Evolutionary conservation across 345 rosid species (phyloP), one percentile per base, ranked within the genome.

Genomic region (Camelina hispida): DNA sequence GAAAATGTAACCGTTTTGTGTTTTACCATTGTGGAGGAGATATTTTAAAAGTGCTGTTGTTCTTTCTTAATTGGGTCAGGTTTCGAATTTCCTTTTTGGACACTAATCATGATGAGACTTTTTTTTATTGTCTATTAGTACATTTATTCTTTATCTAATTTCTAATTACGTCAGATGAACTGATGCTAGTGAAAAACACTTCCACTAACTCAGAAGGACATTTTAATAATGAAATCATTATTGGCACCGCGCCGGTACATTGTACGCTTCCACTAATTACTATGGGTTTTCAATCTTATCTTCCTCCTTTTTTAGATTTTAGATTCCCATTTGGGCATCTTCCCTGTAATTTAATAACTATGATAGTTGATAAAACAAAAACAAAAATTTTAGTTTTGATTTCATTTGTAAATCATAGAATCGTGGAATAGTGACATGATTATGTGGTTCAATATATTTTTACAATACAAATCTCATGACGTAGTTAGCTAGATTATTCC

Each of bases 51-150:
- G 20, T 47, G 30, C 13, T 38, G 42, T 67, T 60, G 43, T 62
- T 55, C 50, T 69, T 69, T 54, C 75, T 76, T 68, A 22, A 44
- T 54, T 54, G 70, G 75, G 75, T 55, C 65, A 62, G 43, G 32
- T 35, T 54, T 62, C 34, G 22, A 69, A 62, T 69, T 69, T 69
- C 69, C 75, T 69, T 69, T 76, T 62, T 43, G 3, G 52, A 62
- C 7, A 18, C 51, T 76, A 69, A 54, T 76, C 75, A 76, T 69
- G 74, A 69, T 43, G 51, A 62, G 52, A 34, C n/a, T 25, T 32
- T 8, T 42, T 42, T 53, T 51, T 38, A 43, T 40, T 59, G 62
- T 67, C 46, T 48, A 16, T 48, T 66, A 67, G 47, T 58, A 50
- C 53, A 25, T 18, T 38, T 52, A 32, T 32, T 37, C 37, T 43